Base-by-base conservation (phyloP, 2,329 filamentous ascomycete species). In the Thelonectria discophora region DNA sequence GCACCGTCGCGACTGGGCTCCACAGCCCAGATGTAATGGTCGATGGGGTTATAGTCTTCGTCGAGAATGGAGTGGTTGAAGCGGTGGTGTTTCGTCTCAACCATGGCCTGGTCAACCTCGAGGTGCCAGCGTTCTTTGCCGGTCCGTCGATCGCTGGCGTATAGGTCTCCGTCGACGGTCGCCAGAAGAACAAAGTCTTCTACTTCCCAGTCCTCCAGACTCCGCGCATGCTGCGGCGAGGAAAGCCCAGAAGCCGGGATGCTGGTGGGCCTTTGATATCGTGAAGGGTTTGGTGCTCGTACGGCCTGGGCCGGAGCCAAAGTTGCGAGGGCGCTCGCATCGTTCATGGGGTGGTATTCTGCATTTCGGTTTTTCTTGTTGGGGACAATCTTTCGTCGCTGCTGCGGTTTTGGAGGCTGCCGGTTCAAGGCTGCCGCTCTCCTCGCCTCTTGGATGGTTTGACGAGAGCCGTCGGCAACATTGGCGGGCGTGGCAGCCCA, bases 101-200 rank as follows among this genome's bases (percentile, higher is more conserved):
- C 90, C 87, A 97, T 94, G 69, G 94, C 92, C 71, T 90, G 88
- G 70, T 93, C 91, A 63, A 91, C 88, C 77, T 93, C 88, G 64
- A 97, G 85, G 73, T 91, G 90, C 95, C 95, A 98, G 75, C 89
- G 90, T 70, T 90, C 85, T 65, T 89, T 85, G 71, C 95, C 95
- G 54, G 91, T 95, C 76, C 90, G 91, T 73, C 95, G 88, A 81
- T 97, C 93, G 78, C 89, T 89, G 77, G 94, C 94, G 81, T 97
- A 92, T 74, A 98, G 88, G 77, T 93, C 92, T 85, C 95, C 95
- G 85, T 98, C 94, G 88, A 98, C 92, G 87, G 95, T 98, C 92
- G 95, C 94, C 91, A 99, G 85, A 84, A 99, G 92, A 82, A 98
- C 92, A 87, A 97, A 97, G 85, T 98, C 94, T 92, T 98, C 94